Evolutionary conservation across 345 rosid genomes (phyloP), one percentile per base, ranked within the genome.

Genomic region (Gossypium mustelinum): DNA sequence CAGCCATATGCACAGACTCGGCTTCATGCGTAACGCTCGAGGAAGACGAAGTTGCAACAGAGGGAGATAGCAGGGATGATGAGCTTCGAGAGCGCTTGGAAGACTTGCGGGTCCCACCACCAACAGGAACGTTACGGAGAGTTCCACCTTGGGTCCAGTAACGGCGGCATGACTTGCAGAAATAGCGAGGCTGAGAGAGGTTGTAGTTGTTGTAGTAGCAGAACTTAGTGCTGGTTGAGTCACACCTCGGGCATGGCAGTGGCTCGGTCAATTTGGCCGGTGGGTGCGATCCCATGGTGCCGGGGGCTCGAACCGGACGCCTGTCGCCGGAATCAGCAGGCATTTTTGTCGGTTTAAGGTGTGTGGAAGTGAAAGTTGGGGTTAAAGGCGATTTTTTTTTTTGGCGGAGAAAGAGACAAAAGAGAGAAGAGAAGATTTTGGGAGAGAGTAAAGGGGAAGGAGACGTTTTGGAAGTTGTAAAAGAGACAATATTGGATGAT

Each of bases 121-220:
- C 92, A 54, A 88, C 72, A 20, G 92, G 92, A 64, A 88, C 85
- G 72, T 86, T 82, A 22, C 92, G 92, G 66, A 88, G 92, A 48
- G 92, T 80, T 24, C 92, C 92, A 16, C 92, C 92, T 1, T 86
- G 86, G n/a, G 92, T 88, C 92, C 92, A 88, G 87, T 86, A 88
- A 9, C 92, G 92, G 65, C 92, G 90, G 76, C 92, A 86, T 3
- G 82, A 62, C 81, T 88, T 86, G 85, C 92, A 88, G 85, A 85
- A 88, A 79, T 88, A 85, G 44, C 92, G 92, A 16, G 92, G 92
- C 82, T 86, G 92, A 45, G 89, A 75, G 70, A 86, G 83, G 79
- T 86, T 88, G 79, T 88, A 88, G 83, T 88, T 88, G 77, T 88
- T 88, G 80, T 84, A 88, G 81, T 88, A 88, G 69, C 92, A 88